Conservation (phyloP, 2,329 filamentous ascomycete genomes). For the Amylocarpus encephaloides region DNA sequence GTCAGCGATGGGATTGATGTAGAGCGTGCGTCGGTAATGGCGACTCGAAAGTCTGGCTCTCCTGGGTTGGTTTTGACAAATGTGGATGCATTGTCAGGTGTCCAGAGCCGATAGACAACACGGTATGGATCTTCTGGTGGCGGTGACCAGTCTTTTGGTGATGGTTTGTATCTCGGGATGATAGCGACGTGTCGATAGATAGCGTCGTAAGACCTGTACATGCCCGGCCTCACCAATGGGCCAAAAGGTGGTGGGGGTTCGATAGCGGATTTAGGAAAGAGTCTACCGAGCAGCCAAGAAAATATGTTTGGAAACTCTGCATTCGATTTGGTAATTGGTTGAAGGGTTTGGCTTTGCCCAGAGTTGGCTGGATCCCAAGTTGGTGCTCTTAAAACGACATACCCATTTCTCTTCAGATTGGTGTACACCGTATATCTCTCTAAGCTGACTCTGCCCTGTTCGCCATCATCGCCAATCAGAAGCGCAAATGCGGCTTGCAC, state of each 20-base stretch:
- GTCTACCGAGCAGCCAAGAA: slow-evolving; percentile 27
- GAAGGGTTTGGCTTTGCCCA: slow-evolving; percentile 10
- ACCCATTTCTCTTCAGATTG: slow-evolving; percentile 75
- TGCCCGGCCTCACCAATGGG: slow-evolving; percentile 54
- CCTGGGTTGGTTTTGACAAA: slow-evolving; percentile 79
- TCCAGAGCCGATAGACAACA: slow-evolving; percentile 78
- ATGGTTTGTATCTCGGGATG: slow-evolving; percentile 65
- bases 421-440: slow-evolving; percentile 87
- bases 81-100: slow-evolving; percentile 49
- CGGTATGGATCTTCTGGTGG: slow-evolving; percentile 50
- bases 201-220: slow-evolving; percentile 59
- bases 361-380: slow-evolving; percentile 37
- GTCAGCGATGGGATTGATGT: slow-evolving; percentile 66
- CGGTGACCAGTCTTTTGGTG: slow-evolving; percentile 27
- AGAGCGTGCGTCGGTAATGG: slow-evolving; percentile 70
- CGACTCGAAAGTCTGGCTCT: slow-evolving; percentile 75
- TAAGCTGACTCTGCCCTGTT: slow-evolving; percentile 55
- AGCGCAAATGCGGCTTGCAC: slow-evolving; percentile 85
- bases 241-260: slow-evolving; percentile 35
- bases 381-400: slow-evolving; percentile 68
- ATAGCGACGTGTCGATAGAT: slow-evolving; percentile 74
- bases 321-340: slow-evolving; percentile 1
- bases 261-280: slow-evolving; percentile 23
- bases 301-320: slow-evolving; percentile 23
- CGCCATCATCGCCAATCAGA: slow-evolving; percentile 65